Evolutionary conservation across 106 monocot genomes (phyloP).

Genomic region (Alisma plantagoaquatica): DNA sequence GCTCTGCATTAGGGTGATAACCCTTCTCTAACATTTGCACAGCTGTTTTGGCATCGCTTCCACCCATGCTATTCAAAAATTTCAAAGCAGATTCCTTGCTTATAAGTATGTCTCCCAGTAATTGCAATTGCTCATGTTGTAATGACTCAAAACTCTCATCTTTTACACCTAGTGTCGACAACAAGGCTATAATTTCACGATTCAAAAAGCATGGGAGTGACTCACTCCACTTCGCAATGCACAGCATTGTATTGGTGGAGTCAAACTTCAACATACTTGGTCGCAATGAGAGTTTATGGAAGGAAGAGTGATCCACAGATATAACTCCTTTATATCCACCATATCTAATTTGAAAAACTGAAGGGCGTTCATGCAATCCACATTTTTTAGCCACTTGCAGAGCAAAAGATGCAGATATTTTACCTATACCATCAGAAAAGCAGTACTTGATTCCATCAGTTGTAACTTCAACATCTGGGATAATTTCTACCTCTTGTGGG

Average conservation of each 20-base stretch:
- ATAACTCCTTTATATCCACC: constrained; percentile 96
- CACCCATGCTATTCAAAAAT: constrained; percentile 36
- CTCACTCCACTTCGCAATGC: constrained; percentile 63
- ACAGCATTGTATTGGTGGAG: constrained; percentile 68
- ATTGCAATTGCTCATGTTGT: constrained; percentile 33
- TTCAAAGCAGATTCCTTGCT: constrained; percentile 49
- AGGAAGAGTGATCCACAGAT: constrained; percentile 60
- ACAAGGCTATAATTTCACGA: constrained; percentile 75
- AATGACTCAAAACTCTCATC: constrained; percentile 60
- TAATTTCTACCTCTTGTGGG: constrained; percentile 36
- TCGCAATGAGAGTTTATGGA: constrained; percentile 70
- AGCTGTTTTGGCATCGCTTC: constrained; percentile 36
- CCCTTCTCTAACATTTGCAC: constrained; percentile 57
- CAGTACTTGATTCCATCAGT: constrained; percentile 61
- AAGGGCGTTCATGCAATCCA: constrained; percentile 53
- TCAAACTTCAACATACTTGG: constrained; percentile 90
- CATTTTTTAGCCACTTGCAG: constrained; percentile 47
- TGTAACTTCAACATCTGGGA: constrained; percentile 61
- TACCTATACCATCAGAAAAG: constrained; percentile 98
- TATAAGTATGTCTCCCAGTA: constrained; percentile 43
- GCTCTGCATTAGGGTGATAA: constrained; percentile 65
- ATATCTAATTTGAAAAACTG: constrained; percentile 96
- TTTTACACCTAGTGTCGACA: constrained; percentile 71
- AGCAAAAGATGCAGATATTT: constrained; percentile 72
- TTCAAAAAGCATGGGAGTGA: constrained; percentile 73